phyloP scores from a whole-genome alignment of 176 grass and related monocot species.

The Cenchrus purpureus region DNA sequence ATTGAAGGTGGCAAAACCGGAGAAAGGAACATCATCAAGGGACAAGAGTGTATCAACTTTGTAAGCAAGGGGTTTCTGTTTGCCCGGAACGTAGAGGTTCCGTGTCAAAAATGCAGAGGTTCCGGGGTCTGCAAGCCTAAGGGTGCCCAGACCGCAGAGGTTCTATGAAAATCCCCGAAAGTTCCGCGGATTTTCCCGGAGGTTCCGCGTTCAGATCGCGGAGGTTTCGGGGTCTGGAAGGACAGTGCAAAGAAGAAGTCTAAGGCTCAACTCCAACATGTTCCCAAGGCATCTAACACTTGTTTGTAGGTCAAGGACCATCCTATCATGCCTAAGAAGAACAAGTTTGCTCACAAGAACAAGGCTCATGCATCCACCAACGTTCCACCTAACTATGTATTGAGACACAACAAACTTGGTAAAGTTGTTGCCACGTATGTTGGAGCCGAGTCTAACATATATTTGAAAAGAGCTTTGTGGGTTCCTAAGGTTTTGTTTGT shows the following conservation, averaged over 20 bases:
- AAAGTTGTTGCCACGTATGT: neutral
- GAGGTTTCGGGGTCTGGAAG: neutral
- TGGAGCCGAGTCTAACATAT: neutral
- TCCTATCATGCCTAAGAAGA: neutral
- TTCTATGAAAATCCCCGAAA: too few species aligned
- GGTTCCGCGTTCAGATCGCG: neutral
- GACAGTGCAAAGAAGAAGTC: rapidly evolving
- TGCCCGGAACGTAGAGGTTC: too few species aligned
- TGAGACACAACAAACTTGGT: neutral
- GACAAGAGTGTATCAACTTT: too few species aligned
- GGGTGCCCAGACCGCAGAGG: too few species aligned
- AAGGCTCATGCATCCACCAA: neutral
- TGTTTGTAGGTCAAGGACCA: neutral
- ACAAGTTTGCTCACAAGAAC: neutral
- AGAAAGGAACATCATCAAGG: too few species aligned
- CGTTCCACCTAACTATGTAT: neutral
- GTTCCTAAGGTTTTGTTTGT: neutral
- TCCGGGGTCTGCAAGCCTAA: too few species aligned
- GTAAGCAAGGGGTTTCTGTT: too few species aligned
- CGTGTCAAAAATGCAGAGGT: too few species aligned
- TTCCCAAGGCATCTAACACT: neutral
- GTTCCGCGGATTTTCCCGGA: neutral
- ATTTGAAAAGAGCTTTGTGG: neutral
- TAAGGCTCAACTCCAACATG: neutral
- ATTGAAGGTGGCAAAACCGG: too few species aligned